phyloP scores from a whole-genome alignment of 2,329 filamentous ascomycete genomes.

The Sphaerulina vaccinii region DNA sequence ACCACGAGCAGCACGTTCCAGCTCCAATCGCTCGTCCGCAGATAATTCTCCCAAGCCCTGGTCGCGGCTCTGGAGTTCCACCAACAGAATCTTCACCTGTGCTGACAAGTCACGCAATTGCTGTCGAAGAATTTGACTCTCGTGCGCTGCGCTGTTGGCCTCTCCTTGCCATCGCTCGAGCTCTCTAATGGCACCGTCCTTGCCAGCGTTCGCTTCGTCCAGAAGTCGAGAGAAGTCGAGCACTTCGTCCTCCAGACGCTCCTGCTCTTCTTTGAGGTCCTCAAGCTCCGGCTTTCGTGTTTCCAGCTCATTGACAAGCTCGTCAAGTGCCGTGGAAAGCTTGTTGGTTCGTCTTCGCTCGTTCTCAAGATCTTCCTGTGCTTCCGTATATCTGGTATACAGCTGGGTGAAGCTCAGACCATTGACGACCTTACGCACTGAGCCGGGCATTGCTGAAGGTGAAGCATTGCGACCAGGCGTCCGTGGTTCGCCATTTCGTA shows the following conservation, averaged over 20 bases:
- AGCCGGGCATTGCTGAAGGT: conserved; percentile 47
- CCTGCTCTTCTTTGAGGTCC: conserved; percentile 77
- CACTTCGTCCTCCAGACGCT: conserved; percentile 75
- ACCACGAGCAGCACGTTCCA: conserved; percentile 75
- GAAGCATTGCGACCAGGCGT: conserved; percentile 39
- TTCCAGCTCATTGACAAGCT: conserved; percentile 82
- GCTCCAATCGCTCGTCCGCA: conserved; percentile 68
- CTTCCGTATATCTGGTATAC: conserved; percentile 60
- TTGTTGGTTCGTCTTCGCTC: conserved; percentile 74
- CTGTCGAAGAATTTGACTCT: conserved; percentile 76
- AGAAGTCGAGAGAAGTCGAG: conserved; percentile 75
- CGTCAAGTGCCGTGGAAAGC: conserved; percentile 74
- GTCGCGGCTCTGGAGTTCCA: conserved; percentile 80
- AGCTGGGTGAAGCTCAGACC: conserved; percentile 62
- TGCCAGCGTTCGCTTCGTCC: conserved; percentile 76
- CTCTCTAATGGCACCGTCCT: conserved; percentile 74
- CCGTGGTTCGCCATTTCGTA: conserved; percentile 41
- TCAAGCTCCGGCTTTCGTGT: conserved; percentile 84
- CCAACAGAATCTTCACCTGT: conserved; percentile 85
- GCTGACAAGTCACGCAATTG: conserved; percentile 86
- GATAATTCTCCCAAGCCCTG: conserved; percentile 72
- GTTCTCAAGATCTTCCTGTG: conserved; percentile 69
- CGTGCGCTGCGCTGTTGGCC: conserved; percentile 59
- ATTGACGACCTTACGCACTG: conserved; percentile 52
- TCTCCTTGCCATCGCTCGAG: conserved; percentile 76